Base-by-base conservation (phyloP, 495 filamentous ascomycete species). In the Penicillium mononematosum region DNA sequence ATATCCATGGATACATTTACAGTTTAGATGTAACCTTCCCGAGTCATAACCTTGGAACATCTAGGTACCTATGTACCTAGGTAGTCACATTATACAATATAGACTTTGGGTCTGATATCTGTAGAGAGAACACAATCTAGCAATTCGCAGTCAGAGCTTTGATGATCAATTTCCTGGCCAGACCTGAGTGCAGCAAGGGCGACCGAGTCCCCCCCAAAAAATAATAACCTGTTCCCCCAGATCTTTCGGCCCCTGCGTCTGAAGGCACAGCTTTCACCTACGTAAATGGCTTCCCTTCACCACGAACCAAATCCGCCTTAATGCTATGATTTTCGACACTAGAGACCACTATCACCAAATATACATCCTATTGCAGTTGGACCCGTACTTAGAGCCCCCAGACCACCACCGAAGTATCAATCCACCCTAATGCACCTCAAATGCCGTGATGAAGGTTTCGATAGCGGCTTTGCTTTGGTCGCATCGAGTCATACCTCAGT, bases 241-340 rank as follows among this genome's bases (percentile, higher is more conserved):
- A 42, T 47, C 61, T 60, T 16, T 36, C 41, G 14, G 42, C 66
- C 66, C 66, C 66, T 68, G 63, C 63, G 48, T 69, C 56, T 32
- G 9, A 56, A 59, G 53, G 66, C 60, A 66, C 63, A 54, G 38
- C 58, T 45, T 58, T 5, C 17, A 58, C 36, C 50, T 44, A 39
- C 50, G 42, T 34, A 36, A 31, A 8, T 25, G 31, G 42, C 19
- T 45, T 25, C 19, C 27, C 9, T 50, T 32, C 45, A 41, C 34
- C 53, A 56, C 45, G 16, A 51, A 49, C 29, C 27, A 54, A 60
- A 62, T 17, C 0, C 6, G 17, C 11, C 46, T 14, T 11, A 41
- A 41, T 42, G 16, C 12, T 51, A 44, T 34, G 5, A 22, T 50
- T 16, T 12, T 5, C 48, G 46, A 24, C 10, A 29, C 57, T 36